A percentile compares a stretch with the other conserved stretches of the same genome.
These are phyloP conservation scores for Cadophora sp. DNA, from an alignment of 2,329 filamentous ascomycete genomes.

Conservation along the genomic window DNA sequence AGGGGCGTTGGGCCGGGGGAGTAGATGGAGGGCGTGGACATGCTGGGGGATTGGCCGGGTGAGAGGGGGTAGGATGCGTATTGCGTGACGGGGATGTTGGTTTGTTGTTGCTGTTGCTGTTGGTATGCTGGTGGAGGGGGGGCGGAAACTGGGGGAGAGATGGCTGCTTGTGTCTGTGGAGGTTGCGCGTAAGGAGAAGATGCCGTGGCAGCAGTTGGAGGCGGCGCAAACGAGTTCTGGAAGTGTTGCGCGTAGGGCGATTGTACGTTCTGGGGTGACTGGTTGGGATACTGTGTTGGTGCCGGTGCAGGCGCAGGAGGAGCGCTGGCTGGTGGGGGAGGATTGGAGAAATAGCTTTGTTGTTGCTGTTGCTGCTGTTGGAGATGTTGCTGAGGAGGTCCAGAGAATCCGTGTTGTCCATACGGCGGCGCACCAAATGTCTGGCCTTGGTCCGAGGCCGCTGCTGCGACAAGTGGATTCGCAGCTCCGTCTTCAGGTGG, in stretches of 20 bases:
- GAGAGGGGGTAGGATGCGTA: slow-evolving; percentile 54
- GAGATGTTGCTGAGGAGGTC: slow-evolving; percentile 24
- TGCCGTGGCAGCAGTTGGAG: slow-evolving; percentile 31
- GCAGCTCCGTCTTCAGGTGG: slow-evolving; percentile 70
- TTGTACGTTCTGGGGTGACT: slow-evolving; percentile 31
- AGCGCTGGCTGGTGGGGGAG: slow-evolving; percentile 27
- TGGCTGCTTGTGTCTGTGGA: slow-evolving; percentile 20
- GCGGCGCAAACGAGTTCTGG: slow-evolving; percentile 38
- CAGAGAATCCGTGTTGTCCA: slow-evolving; percentile 33
- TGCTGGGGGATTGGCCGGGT: slow-evolving; percentile 47
- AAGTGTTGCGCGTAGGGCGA: slow-evolving; percentile 37
- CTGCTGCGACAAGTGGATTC: slow-evolving; percentile 63
- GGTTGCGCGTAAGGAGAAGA: slow-evolving; percentile 37
- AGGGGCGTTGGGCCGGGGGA: slow-evolving; percentile 24
- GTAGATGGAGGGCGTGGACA: slow-evolving; percentile 36
- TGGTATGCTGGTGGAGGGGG: slow-evolving; percentile 33
- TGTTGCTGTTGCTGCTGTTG: slow-evolving; percentile 27
- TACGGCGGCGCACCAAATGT: slow-evolving; percentile 59
- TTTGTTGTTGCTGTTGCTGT: slow-evolving; percentile 21
- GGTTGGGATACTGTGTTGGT: slow-evolving; percentile 26
- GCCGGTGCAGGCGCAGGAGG: slow-evolving; percentile 22
- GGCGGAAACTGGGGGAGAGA: slow-evolving; percentile 27
- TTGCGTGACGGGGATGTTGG: slow-evolving; percentile 46
- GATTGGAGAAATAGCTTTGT: slow-evolving; percentile 49
- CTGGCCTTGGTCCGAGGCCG: slow-evolving; percentile 61